Base-by-base conservation (phyloP, 805 yeast species). In the Monosporozyma servazzii region DNA sequence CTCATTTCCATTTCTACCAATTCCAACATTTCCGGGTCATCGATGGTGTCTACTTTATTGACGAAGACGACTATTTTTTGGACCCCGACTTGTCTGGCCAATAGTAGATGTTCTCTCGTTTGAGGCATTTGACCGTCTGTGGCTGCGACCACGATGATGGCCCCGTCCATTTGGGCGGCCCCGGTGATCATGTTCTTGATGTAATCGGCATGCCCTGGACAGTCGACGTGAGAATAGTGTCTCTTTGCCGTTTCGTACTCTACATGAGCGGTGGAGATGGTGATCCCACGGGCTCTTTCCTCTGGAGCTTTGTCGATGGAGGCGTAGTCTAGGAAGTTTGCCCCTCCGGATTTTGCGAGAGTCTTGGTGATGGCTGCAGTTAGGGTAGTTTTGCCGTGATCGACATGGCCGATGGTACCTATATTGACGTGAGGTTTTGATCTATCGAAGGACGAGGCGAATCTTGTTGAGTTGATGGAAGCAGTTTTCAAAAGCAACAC, bases 1-100 rank as follows among this genome's bases (percentile, higher is more conserved):
- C 99, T 86, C 99, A 93, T 93, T 79, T 93, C 99, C 99, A 93
- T 93, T 78, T 93, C 99, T 60, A 93, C 99, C 65, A 93, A 83
- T 79, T 93, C 99, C 71, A 93, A 80, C 97, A 91, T 93, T 79
- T 93, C 99, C 59, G 96, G 95, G 72, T 93, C 99, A 69, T 93
- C 97, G 68, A 93, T 81, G 63, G 96, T 86, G 73, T 93, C 99
- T 64, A 93, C 93, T 79, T 93, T 93, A 86, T 93, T 93, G 54
- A 93, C 98, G 64, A 87, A 93, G 49, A 93, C 99, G 72, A 93
- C 97, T 68, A 93, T 81, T 75, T 89, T 81, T 76, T 91, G 95
- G 60, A 93, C 96, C 81, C 99, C 99, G 70, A 93, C 98, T 78
- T 93, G 99, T 79, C 98, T 88, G 58, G 99, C 99, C 67, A 93